Conservation (phyloP, 306 rosid genomes). For the Medicago ruthenica region DNA sequence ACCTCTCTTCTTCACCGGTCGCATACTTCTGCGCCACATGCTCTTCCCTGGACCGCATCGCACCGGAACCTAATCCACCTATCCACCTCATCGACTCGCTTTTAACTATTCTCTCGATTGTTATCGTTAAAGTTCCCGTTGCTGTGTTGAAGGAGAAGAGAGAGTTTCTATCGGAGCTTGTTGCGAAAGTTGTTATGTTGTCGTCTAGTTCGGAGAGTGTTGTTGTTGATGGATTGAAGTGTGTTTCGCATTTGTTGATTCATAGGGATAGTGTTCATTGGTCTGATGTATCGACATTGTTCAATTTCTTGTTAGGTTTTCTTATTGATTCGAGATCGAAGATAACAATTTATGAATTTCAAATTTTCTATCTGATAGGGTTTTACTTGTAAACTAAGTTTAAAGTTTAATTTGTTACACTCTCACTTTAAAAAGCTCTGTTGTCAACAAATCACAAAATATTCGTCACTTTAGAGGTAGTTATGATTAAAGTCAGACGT, state of each 20-base stretch:
- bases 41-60: conserved; percentile 63
- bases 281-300: conserved; percentile 70
- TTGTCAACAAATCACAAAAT: background rate
- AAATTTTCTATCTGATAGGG: background rate
- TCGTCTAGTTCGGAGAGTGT: conserved; percentile 37
- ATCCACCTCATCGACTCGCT: conserved; percentile 63
- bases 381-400: background rate
- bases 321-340: conserved; percentile 69
- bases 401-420: background rate
- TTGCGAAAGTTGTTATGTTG: conserved; percentile 49
- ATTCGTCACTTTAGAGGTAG: background rate
- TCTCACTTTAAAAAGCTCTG: background rate
- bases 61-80: conserved; percentile 58
- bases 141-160: conserved; percentile 57
- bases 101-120: conserved; percentile 64
- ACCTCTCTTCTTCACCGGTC: conserved; percentile 55
- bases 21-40: conserved; percentile 74
- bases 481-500: background rate
- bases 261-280: conserved; percentile 54
- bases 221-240: conserved; percentile 61
- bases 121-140: conserved; percentile 50
- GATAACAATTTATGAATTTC: conserved; percentile 47
- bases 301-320: conserved; percentile 58
- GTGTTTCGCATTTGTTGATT: conserved; percentile 64
- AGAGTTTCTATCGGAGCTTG: conserved; percentile 53